phyloP scores from a whole-genome alignment of 1,284 basidiomycete genomes.

The Sparassis latifolia region DNA sequence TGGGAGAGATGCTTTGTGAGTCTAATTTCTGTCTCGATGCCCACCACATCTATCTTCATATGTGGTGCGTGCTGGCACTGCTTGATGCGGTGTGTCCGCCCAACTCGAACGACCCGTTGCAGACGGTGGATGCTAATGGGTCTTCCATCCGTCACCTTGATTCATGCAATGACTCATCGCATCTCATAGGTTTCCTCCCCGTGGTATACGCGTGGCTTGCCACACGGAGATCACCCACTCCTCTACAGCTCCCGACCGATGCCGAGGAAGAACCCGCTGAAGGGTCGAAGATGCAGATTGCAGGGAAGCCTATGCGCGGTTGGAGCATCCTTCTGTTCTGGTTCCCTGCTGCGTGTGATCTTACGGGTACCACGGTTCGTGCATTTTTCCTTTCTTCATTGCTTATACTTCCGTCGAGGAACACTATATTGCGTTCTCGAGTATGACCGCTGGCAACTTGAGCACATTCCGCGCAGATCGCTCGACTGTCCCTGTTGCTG shows the following conservation, averaged over 20 bases:
- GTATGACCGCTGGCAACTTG: too few species aligned
- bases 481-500: too few species aligned
- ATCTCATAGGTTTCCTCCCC: constrained; percentile 67
- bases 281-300: constrained; percentile 17
- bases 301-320: constrained; percentile 46
- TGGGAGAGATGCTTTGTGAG: constrained; percentile 90
- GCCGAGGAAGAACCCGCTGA: constrained; percentile 33
- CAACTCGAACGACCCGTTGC: too few species aligned
- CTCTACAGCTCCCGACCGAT: constrained; percentile 53
- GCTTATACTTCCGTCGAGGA: too few species aligned
- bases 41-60: constrained; percentile 5
- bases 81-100: too few species aligned
- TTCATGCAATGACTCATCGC: too few species aligned
- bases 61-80: too few species aligned
- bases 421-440: too few species aligned
- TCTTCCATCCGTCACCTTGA: too few species aligned
- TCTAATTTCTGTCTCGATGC: constrained; percentile 23
- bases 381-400: constrained; percentile 3
- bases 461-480: too few species aligned
- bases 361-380: constrained; percentile 80
- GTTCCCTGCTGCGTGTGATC: constrained; percentile 85
- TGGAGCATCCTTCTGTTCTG: constrained; percentile 73
- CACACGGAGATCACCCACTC: constrained; percentile 37
- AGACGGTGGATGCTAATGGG: too few species aligned
- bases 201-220: constrained; percentile 65